Evolutionary conservation across 2,329 filamentous ascomycete genomes (phyloP), one percentile per base, ranked within the genome.

Genomic region (Zalaria sp.): DNA sequence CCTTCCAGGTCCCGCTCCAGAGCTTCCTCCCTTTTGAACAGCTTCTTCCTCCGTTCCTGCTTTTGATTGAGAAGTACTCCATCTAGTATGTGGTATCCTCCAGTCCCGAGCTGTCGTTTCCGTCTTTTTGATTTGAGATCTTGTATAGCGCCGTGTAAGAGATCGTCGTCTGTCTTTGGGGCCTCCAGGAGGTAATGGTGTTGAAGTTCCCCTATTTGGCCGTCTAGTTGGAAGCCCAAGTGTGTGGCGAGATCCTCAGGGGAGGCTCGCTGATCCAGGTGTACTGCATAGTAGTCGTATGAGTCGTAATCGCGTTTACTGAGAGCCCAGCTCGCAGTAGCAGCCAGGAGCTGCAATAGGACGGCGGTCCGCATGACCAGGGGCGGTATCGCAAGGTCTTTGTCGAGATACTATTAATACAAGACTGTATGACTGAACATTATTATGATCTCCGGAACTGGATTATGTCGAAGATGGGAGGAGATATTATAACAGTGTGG

Each of bases 261-360:
- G 9, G 77, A 70, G 5, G 74, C 69, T 32, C 73, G 68, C 8
- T 74, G 65, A 45, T 81, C 75, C 54, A 98, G 73, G 50, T 95
- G 83, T 37, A 98, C 71, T 49, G 93, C 87, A 60, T 96, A 95
- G 65, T 93, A 96, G 62, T 98, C 89, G 62, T 87, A 77, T 34
- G 74, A 71, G 39, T 82, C 74, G 68, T 93, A 84, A 43, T 60
- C 51, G 35, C 56, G 50, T 40, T 44, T 49, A 18, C 28, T 43
- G 9, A 46, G 11, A 34, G 43, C 42, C 9, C 39, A 4, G 25
- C 31, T 37, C 37, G 27, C 28, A 26, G 44, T 34, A 25, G 40
- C 41, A 10, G 41, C 44, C 31, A 40, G 25, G 25, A 38, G 43
- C 38, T 32, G 29, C 29, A 32, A 32, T 7, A 32, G 29, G 29